Base-by-base conservation (phyloP, 306 rosid genomes). In the Biancaea sappan region DNA sequence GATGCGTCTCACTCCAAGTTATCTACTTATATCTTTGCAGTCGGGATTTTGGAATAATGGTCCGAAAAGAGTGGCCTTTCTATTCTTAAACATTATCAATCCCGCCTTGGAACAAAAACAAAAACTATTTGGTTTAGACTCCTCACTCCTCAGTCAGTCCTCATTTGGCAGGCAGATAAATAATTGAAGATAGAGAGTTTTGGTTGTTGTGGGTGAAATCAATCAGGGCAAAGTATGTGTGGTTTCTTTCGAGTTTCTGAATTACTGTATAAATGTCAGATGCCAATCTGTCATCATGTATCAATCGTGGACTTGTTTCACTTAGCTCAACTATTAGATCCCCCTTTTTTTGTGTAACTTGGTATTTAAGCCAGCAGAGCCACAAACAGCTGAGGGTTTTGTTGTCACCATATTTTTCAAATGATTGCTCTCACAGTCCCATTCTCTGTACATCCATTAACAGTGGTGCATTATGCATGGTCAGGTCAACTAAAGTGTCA, bases 401-500 rank as follows among this genome's bases (percentile, higher is more conserved):
- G 6, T 46, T 21, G n/a, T n/a, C n/a, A n/a, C n/a, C n/a, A n/a
- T n/a, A n/a, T n/a, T n/a, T 76, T 21, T 48, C 67, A 43, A 57
- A 15, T 56, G 37, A 40, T 24, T 44, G 68, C 11, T 57, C 67
- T n/a, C n/a, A n/a, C n/a, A n/a, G n/a, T n/a, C n/a, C 12, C 57
- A 40, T 2, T 12, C 24, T 11, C 16, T 9, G 13, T 50, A 11
- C 40, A 26, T 13, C 48, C 14, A 12, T 9, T 58, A 11, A 32
- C 50, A 19, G 73, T 31, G 19, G 43, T 28, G 46, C 47, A 18
- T 35, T 5, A 35, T 48, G 73, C 61, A n/a, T 32, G 44, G 16
- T 12, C 43, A 38, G 67, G 85, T 84, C 86, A 81, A 81, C 82
- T 50, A 28, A 21, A n/a, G 53, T 62, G 82, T 86, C 87, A 29